Evolutionary conservation across 345 rosid species (phyloP).

Genomic region (Brassica cretica): DNA sequence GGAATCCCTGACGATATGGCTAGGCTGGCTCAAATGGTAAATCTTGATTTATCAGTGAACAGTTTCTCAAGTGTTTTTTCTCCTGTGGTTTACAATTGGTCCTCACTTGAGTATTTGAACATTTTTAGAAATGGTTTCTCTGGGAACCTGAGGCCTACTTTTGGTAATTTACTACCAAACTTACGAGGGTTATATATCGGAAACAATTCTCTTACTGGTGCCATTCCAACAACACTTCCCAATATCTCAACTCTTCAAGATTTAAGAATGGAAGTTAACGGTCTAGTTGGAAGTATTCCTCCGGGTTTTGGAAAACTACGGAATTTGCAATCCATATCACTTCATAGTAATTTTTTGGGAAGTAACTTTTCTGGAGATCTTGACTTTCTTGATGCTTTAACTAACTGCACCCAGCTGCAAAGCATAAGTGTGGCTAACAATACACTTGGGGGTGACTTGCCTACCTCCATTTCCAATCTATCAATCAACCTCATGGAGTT

Average conservation of each 20-base stretch:
- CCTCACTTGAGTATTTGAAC: not conserved
- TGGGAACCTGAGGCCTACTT: constrained; percentile 33
- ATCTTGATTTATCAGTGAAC: not conserved
- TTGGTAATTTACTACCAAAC: constrained; percentile 1
- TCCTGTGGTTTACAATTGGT: constrained; percentile 37
- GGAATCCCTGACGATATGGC: not conserved
- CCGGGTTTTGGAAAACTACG: not conserved
- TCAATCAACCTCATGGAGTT: too few relatives aligned
- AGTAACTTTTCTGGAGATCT: not conserved
- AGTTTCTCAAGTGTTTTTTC: constrained; percentile 21
- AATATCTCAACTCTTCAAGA: constrained; percentile 35
- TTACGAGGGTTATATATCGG: not conserved
- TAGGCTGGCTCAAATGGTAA: not conserved
- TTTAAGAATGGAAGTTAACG: not conserved
- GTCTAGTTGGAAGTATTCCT: not conserved
- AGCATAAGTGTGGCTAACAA: not conserved
- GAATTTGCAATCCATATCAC: not conserved
- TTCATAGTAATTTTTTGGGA: not conserved
- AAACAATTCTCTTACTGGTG: constrained; percentile 32
- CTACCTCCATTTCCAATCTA: not conserved
- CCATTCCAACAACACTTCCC: constrained; percentile 33
- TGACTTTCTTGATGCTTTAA: not conserved
- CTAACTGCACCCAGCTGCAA: not conserved
- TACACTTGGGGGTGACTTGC: not conserved
- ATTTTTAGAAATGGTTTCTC: not conserved